Percentiles rank a stretch among this genome's conserved stretches.
Conservation (phyloP, 495 filamentous ascomycete genomes). For the Beverwykella pulmonaria region DNA sequence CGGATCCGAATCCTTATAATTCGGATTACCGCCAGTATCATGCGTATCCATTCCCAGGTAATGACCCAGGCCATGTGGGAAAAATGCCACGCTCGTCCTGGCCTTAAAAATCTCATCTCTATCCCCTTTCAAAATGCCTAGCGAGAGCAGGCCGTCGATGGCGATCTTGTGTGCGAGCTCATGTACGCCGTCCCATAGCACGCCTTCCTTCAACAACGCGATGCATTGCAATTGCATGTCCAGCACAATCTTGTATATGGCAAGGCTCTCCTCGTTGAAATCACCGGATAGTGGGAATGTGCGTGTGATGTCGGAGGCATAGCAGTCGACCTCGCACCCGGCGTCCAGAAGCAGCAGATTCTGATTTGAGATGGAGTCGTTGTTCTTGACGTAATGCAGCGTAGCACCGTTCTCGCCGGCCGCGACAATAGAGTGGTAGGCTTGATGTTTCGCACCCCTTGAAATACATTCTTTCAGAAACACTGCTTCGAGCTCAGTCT, state of each 20-base stretch:
- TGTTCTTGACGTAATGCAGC: constrained; percentile 83
- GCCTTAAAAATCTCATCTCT: constrained; percentile 71
- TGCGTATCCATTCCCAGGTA: constrained; percentile 95
- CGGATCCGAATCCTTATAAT: constrained; percentile 79
- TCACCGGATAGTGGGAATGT: constrained; percentile 80
- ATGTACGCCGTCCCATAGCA: constrained; percentile 86
- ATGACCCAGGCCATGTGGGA: constrained; percentile 90
- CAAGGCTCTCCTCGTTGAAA: constrained; percentile 70
- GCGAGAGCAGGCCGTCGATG: constrained; percentile 72
- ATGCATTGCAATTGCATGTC: constrained; percentile 82
- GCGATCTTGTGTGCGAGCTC: constrained; percentile 75
- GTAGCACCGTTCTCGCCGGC: constrained; percentile 76
- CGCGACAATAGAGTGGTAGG: constrained; percentile 85
- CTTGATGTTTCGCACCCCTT: constrained; percentile 72
- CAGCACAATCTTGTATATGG: constrained; percentile 84
- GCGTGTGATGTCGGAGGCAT: constrained; percentile 88
- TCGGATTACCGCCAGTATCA: constrained; percentile 83
- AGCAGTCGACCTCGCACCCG: constrained; percentile 76
- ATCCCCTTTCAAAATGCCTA: constrained; percentile 74
- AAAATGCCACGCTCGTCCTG: constrained; percentile 81
- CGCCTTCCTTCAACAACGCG: constrained; percentile 70
- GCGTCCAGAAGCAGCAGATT: constrained; percentile 81
- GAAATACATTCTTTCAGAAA: constrained; percentile 78
- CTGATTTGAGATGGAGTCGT: constrained; percentile 66
- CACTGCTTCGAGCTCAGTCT: constrained; percentile 77